Base-by-base conservation (phyloP, 768 basidiomycete genomes). In the Podaxis sp. region DNA sequence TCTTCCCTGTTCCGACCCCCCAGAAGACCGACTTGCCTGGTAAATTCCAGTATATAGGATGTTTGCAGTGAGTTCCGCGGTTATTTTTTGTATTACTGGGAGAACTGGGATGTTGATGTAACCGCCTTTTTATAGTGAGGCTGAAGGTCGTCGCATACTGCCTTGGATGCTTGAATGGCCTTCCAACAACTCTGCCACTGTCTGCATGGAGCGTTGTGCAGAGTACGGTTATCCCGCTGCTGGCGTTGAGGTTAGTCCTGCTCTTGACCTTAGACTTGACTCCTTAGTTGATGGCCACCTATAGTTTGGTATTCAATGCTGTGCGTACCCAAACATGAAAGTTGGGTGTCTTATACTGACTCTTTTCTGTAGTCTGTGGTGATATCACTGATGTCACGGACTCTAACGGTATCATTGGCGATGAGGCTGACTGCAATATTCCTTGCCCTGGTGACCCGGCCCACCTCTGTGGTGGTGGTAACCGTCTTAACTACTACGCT, bases 381-480 rank as follows among this genome's bases (percentile, higher is more conserved):
- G 91, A 93, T 70, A 67, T 80, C 7, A 72, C 74, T 2, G 85
- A 91, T 63, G 79, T 89, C 12, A 74, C 78, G 11, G 66, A 68
- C 0, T 72, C 72, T 13, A 73, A 74, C 27, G 77, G 76, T 33
- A 73, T 73, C 13, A 75, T 79, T 54, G 79, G 77, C 0, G 68
- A 68, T 13, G 80, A 80, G 53, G 70, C 72, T 25, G 79, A 83
- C 63, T 84, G 83, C 63, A 75, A 70, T 33, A 72, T 78, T 22
- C 75, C 87, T 25, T 92, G 91, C 72, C 80, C 88, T n/a, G 91
- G 89, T 0, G 89, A 91, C 68, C 85, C 88, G 0, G 69, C 80
- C 15, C 86, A 90, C 67, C 70, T 89, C 0, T 92, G 91, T 68
- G 91, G 91, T 53, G 84, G 81, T 37, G 80, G 78, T 0, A 73